phyloP scores from a whole-genome alignment of 495 filamentous ascomycete species.

The Neurospora sp. region DNA sequence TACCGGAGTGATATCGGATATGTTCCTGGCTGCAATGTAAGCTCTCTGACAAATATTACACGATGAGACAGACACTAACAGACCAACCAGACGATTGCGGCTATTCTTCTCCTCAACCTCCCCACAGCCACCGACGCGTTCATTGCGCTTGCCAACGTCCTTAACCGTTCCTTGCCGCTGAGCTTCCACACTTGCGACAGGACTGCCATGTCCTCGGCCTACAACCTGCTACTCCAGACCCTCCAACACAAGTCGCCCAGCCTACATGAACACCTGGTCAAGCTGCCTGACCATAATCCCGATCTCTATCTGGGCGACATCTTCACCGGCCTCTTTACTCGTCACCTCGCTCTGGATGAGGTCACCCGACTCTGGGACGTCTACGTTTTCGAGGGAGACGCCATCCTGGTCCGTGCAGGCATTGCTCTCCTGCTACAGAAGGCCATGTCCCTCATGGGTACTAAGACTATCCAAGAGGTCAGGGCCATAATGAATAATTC shows the following conservation, averaged over 20 bases:
- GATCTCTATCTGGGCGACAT: conserved; percentile 40
- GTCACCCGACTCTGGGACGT: conserved; percentile 83
- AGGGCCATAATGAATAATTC: conserved; percentile 16
- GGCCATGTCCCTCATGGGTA: conserved; percentile 32
- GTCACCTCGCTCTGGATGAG: conserved; percentile 55
- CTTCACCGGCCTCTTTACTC: conserved; percentile 45
- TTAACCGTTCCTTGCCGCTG: conserved; percentile 81
- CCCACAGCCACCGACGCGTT: conserved; percentile 64
- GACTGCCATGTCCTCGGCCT: conserved; percentile 59
- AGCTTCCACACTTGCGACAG: conserved; percentile 77
- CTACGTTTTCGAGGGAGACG: conserved; percentile 88
- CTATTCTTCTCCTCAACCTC: conserved; percentile 77
- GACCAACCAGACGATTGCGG: conserved; percentile 59
- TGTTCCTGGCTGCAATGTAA: conserved; percentile 72
- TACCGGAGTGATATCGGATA: conserved; percentile 93
- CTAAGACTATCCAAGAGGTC: conserved; percentile 23
- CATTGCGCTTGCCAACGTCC: conserved; percentile 70
- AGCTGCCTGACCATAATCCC: conserved; percentile 32
- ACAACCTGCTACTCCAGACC: conserved; percentile 59
- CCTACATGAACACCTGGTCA: conserved; percentile 57
- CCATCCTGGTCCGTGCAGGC: conserved; percentile 64
- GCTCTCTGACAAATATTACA: conserved; percentile 12
- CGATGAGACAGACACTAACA: conserved; percentile 11
- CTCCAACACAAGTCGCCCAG: conserved; percentile 62
- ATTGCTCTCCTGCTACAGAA: conserved; percentile 55